A percentile compares a stretch with the other conserved stretches of the same genome.
These are phyloP conservation scores for Gelatoporia subvermispora DNA, from an alignment of 768 basidiomycete species.

Conservation along the genomic window DNA sequence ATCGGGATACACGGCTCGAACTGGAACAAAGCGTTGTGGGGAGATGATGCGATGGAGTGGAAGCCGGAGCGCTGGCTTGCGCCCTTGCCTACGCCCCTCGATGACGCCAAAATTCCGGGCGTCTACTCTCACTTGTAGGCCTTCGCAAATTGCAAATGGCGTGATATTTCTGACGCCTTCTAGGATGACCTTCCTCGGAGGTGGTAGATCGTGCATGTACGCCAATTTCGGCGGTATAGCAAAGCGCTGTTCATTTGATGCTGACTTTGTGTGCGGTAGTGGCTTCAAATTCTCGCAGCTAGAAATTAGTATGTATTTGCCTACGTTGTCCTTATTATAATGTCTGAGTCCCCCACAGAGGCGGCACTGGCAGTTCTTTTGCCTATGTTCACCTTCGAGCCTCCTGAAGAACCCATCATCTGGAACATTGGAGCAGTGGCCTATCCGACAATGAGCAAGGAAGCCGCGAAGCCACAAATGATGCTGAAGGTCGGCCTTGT, in stretches of 20 bases:
- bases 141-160: no score
- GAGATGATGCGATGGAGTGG: constrained; percentile 37
- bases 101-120: constrained; percentile 13
- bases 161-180: no score
- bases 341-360: no score
- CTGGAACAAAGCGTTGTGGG: constrained; percentile 37
- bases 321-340: background rate
- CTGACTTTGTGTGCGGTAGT: constrained; percentile 15
- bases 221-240: background rate
- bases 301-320: constrained; percentile 40
- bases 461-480: background rate
- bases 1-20: constrained; percentile 38
- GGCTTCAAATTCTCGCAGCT: constrained; percentile 53
- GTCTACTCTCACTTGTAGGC: constrained; percentile 15
- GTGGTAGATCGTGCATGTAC: constrained; percentile 17
- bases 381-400: constrained; percentile 12
- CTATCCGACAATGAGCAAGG: constrained; percentile 3
- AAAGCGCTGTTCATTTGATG: background rate
- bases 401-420: constrained; percentile 7
- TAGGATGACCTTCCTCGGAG: constrained; percentile 23
- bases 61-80: constrained; percentile 39
- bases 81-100: constrained; percentile 8
- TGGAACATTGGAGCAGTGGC: constrained; percentile 5
- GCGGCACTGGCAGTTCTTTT: constrained; percentile 2
- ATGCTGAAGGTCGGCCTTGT: background rate